These are phyloP conservation scores for Rhynchospora pubera DNA, from an alignment of 176 grass and related monocot genomes.

Conservation along the genomic window DNA sequence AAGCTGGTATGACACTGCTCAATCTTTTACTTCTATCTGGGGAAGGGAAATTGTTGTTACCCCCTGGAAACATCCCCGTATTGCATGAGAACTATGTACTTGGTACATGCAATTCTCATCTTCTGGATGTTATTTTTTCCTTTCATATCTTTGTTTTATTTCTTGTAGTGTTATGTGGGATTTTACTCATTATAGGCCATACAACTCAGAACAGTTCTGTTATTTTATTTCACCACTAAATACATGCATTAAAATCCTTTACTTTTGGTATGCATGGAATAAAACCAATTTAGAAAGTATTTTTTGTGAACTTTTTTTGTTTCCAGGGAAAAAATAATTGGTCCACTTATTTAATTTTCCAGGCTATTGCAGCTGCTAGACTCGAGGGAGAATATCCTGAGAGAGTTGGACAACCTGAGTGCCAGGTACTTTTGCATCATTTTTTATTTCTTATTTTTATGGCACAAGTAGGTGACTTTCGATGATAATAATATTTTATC, in stretches of 20 bases:
- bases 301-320: not conserved
- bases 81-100: not conserved
- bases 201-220: not conserved
- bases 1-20: constrained; percentile 49
- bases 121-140: not conserved
- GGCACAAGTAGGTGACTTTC: not conserved
- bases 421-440: constrained; percentile 54
- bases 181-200: constrained; percentile 10
- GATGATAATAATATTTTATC: constrained; percentile 11
- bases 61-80: not conserved
- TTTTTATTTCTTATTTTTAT: constrained; percentile 17
- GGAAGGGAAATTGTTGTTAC: not conserved
- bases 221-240: not conserved
- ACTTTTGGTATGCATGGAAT: not conserved
- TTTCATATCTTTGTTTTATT: not conserved
- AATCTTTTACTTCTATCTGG: not conserved
- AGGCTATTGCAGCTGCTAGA: constrained; percentile 99
- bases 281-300: not conserved
- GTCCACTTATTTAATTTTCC: constrained; percentile 19
- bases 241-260: not conserved
- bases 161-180: not conserved
- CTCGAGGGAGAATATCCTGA: constrained; percentile 98
- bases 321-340: not conserved
- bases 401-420: constrained; percentile 90
- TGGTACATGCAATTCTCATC: not conserved